Evolutionary conservation across 108 stramenopile genomes (phyloP), one percentile per base, ranked within the genome.

Genomic region (Seminavis robusta): DNA sequence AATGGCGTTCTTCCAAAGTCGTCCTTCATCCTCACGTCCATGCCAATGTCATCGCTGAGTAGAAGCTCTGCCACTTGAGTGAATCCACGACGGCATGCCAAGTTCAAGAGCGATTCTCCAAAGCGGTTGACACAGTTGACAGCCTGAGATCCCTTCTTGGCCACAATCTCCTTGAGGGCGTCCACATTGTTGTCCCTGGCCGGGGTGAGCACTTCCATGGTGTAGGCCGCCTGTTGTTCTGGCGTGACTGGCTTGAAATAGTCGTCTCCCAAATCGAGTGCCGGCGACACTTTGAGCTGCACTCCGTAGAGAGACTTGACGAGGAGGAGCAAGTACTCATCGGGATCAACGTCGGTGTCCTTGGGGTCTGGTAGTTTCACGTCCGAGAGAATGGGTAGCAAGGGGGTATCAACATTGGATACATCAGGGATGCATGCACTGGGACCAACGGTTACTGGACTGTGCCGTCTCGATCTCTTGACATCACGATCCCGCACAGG

Each of bases 1-100:
- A 95, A 58, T 19, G 88, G 86, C 19, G 85, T 95, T 6, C 90
- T 66, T 16, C 94, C 94, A 47, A 74, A 86, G 56, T 95, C 94
- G 70, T 95, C 94, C 26, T 71, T 39, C 29, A 86, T 73, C 1
- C 79, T 60, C 10, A 83, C 72, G 20, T 49, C 56, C 13, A 86
- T 67, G 8, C 62, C 45, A 0, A 46, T 53, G 7, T 66, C 56
- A 32, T 79, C 74, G 8, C 74, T 33, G 25, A 94, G 44, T 6
- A 94, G 70, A 67, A 76, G 90, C 13, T 69, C 50, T 15, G 79
- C 83, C 23, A 84, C 73, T 15, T 68, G 47, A 2, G 56, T 58
- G 45, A 72, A 81, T 9, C 85, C 81, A 8, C 90, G 71, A 6
- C 91, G 78, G 63, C 94, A 92, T 19, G 88, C 88, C 65, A 92